Base-by-base conservation (phyloP, 1,284 basidiomycete species). In the Uromyces viciae-fabae region DNA sequence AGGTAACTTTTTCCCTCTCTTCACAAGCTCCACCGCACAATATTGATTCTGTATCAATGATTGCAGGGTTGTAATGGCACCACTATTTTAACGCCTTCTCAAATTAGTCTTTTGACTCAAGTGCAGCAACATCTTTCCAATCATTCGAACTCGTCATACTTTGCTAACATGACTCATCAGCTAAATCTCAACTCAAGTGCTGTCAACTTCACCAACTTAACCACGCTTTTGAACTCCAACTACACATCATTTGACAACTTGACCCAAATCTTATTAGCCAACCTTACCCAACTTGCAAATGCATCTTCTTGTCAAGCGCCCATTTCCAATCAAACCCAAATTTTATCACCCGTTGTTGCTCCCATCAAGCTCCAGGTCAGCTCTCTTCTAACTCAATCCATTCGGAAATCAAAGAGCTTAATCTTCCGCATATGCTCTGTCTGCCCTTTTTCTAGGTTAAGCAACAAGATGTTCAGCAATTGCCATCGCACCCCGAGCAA, bases 11-110 rank as follows among this genome's bases (percentile, higher is more conserved):
- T 22, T 8, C n/a, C 33, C 52, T 56, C 25, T 60, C 58, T 28
- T 60, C n/a, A n/a, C n/a, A 33, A 19, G 25, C 14, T 5, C 7
- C 3, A 11, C n/a, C n/a, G n/a, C n/a, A n/a, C n/a, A n/a, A n/a
- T n/a, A 49, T 49, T 49, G 31, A 68, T 46, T 17, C 14, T 25
- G 36, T 4, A 60, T 19, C 36, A 60, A 60, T 33, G 4, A 14
- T 60, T 60, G 11, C 60, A 73, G 71, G 71, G 71, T 1, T 73
- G 71, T 46, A 73, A 73, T n/a, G 52, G 52, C 52, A 54, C 71
- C 0, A 31, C 36, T 1, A n/a, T 73, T 2, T 52, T 52, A 4
- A 73, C 71, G 25, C n/a, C 49, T 25, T 43, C 15, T 8, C 52
- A 73, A 11, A 11, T 36, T n/a, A 36, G n/a, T 1, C 71, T 38